Evolutionary conservation across 257 asterid genomes (phyloP).

Genomic region (Solanum bulbocastanum): DNA sequence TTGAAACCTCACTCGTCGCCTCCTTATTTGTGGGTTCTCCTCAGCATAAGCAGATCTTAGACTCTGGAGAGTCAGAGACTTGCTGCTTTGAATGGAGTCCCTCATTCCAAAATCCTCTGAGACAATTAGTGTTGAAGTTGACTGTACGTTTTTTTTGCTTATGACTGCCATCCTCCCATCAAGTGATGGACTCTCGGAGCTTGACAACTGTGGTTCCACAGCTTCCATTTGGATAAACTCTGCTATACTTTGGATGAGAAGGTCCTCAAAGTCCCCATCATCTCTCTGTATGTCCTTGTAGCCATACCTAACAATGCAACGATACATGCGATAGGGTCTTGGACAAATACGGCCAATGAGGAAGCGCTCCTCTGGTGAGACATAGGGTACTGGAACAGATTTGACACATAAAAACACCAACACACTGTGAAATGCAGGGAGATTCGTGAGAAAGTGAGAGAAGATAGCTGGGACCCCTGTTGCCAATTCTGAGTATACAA

Average conservation of each 20-base stretch:
- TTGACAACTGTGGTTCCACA: neutral
- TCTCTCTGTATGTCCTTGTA: constrained; percentile 36
- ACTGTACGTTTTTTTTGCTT: constrained; percentile 4
- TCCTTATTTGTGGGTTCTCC: neutral
- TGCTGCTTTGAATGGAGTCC: neutral
- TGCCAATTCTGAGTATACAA: constrained; percentile 37
- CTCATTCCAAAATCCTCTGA: neutral
- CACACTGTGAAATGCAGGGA: constrained; percentile 60
- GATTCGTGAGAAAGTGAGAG: constrained; percentile 45
- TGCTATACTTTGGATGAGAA: constrained; percentile 21
- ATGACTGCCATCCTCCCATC: constrained; percentile 5
- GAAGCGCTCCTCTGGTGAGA: constrained; percentile 37
- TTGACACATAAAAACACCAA: constrained; percentile 44
- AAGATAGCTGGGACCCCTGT: constrained; percentile 56
- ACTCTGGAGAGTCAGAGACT: constrained; percentile 2
- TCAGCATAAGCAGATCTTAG: neutral
- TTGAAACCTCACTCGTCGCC: neutral
- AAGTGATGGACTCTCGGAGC: neutral
- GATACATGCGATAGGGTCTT: constrained; percentile 29
- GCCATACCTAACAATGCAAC: constrained; percentile 53
- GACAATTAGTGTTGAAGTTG: neutral
- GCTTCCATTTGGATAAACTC: constrained; percentile 25
- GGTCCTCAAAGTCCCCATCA: constrained; percentile 30
- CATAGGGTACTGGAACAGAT: constrained; percentile 41
- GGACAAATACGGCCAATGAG: constrained; percentile 36